Percentiles rank a stretch among this genome's conserved stretches.
phyloP scores from a whole-genome alignment of 768 basidiomycete species.

The Tulasnella calospora region DNA sequence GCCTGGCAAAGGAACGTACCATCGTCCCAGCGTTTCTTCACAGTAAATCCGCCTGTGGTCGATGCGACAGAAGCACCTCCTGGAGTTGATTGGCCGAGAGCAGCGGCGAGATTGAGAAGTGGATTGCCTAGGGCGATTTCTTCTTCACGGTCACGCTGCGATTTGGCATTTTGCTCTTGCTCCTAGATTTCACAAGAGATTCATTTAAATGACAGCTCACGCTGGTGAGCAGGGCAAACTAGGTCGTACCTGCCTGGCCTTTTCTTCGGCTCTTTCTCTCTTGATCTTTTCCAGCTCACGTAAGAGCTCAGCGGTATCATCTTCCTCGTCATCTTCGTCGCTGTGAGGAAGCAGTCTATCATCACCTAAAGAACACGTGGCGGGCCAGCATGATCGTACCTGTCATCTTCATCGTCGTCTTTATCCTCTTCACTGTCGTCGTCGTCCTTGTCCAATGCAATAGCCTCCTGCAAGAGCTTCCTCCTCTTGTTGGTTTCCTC shows the following conservation, averaged over 20 bases:
- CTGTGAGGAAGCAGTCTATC: slow-evolving; percentile 44
- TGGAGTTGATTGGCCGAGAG: slow-evolving; percentile 64
- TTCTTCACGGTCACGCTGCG: slow-evolving; percentile 53
- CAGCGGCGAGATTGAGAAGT: slow-evolving; percentile 83
- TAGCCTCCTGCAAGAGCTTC: slow-evolving; percentile 79
- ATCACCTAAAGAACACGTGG: not conserved
- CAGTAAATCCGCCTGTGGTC: slow-evolving; percentile 77
- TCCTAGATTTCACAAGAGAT: slow-evolving; percentile 44
- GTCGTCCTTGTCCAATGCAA: slow-evolving; percentile 87
- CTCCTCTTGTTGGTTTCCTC: slow-evolving; percentile 70
- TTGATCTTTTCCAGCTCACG: slow-evolving; percentile 99
- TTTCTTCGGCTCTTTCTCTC: slow-evolving; percentile 90
- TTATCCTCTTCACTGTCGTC: slow-evolving; percentile 56
- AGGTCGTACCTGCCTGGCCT: slow-evolving; percentile 50
- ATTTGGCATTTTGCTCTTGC: slow-evolving; percentile 61
- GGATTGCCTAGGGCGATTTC: slow-evolving; percentile 87
- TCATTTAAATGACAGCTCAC: not conserved
- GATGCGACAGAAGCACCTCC: slow-evolving; percentile 60
- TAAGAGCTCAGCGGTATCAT: slow-evolving; percentile 88
- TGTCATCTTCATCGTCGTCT: slow-evolving; percentile 39
- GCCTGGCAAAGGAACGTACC: slow-evolving; percentile 45
- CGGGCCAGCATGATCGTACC: not conserved
- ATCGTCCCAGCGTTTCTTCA: slow-evolving; percentile 93
- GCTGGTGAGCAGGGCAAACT: not conserved
- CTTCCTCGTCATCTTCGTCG: slow-evolving; percentile 64